Conservation (phyloP, 148 eudicot species). For the Persicaria maculosa region DNA sequence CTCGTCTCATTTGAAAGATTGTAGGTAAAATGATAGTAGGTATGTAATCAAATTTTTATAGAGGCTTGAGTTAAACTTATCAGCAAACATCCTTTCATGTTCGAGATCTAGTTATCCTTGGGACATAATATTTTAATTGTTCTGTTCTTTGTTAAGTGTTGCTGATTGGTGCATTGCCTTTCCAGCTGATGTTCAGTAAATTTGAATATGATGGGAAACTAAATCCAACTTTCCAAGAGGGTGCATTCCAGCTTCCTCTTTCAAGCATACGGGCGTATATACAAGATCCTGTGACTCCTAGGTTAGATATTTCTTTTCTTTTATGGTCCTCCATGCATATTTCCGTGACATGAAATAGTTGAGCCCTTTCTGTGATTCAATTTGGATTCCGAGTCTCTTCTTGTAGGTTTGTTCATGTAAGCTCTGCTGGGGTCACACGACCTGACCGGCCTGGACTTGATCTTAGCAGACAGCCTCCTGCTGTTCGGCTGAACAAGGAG, state of each 20-base stretch:
- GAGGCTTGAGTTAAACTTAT: background rate
- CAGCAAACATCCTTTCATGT: background rate
- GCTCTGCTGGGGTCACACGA: constrained; percentile 97
- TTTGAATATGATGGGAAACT: constrained; percentile 90
- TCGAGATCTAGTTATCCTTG: background rate
- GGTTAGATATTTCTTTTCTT: constrained; percentile 28
- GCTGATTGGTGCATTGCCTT: constrained; percentile 10
- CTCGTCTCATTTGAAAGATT: background rate
- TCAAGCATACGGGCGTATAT: constrained; percentile 74
- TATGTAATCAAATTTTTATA: background rate
- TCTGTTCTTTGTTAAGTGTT: background rate
- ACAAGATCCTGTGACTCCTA: constrained; percentile 74
- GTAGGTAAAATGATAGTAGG: background rate
- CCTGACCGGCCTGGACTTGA: constrained; percentile 96
- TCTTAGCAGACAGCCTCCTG: constrained; percentile 95
- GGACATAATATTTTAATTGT: background rate
- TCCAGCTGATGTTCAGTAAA: constrained; percentile 97
- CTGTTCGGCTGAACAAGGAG: constrained; percentile 96
- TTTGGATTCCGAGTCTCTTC: background rate
- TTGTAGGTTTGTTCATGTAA: constrained; percentile 78
- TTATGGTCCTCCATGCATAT: background rate
- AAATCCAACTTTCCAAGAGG: constrained; percentile 89
- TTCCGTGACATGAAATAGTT: background rate
- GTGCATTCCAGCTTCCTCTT: constrained; percentile 87
- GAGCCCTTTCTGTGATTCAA: background rate